Evolutionary conservation across 1,284 basidiomycete species (phyloP).

Genomic region (Rhizoctonia solani): DNA sequence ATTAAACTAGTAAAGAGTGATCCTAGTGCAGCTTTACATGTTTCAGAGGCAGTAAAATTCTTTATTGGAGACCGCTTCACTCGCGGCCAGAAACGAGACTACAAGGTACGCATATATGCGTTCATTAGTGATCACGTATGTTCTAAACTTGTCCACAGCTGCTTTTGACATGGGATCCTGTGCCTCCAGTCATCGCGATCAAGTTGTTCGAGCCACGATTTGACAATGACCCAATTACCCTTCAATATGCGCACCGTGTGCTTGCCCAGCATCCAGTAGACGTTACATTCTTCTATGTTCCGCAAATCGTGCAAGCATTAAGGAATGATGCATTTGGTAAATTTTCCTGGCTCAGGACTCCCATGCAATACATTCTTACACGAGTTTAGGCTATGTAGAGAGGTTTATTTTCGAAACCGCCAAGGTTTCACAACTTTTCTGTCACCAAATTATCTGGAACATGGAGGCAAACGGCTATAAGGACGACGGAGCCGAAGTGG

Average conservation of each 20-base stretch:
- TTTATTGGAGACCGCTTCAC: constrained; percentile 72
- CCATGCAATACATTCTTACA: neutral
- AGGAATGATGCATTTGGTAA: constrained; percentile 84
- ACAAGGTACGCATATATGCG: constrained; percentile 60
- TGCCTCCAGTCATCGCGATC: constrained; percentile 85
- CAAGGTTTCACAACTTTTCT: constrained; percentile 97
- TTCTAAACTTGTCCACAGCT: constrained; percentile 56
- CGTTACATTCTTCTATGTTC: constrained; percentile 98
- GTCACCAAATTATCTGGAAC: constrained; percentile 99
- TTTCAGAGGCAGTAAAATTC: constrained; percentile 79
- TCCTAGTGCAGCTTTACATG: constrained; percentile 71
- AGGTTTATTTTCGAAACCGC: constrained; percentile 97
- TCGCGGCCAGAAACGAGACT: constrained; percentile 59
- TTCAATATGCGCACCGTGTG: constrained; percentile 97
- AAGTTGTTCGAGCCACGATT: constrained; percentile 87
- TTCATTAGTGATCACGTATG: neutral
- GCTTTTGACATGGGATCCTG: constrained; percentile 85
- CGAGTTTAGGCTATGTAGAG: constrained; percentile 75
- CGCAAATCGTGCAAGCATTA: constrained; percentile 96
- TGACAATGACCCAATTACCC: constrained; percentile 79
- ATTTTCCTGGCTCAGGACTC: constrained; percentile 38
- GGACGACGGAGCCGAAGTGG: constrained; percentile 84
- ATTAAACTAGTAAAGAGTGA: constrained; percentile 73
- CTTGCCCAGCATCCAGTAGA: constrained; percentile 94
- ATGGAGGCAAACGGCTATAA: constrained; percentile 99